Percentiles rank a stretch among this genome's conserved stretches.
phyloP scores from a whole-genome alignment of 2,329 filamentous ascomycete genomes.

The Sphaerulina vaccinii region DNA sequence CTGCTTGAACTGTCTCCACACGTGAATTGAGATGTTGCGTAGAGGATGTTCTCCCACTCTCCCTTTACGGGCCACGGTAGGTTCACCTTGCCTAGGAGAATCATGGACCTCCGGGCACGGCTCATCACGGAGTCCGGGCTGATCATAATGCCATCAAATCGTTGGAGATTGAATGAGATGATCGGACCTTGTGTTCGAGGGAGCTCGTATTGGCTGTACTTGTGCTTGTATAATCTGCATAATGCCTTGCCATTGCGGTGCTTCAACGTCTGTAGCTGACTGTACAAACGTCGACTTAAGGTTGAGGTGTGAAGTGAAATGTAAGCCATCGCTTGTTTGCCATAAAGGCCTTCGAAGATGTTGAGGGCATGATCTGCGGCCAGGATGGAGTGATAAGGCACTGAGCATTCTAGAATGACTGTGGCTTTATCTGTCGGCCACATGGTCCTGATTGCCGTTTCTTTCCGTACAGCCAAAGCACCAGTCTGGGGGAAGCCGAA shows the following conservation, averaged over 20 bases:
- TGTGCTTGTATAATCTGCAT: background rate
- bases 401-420: background rate
- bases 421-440: background rate
- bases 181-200: background rate
- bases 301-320: background rate
- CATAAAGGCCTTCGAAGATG: background rate
- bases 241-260: background rate
- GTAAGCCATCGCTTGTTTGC: background rate
- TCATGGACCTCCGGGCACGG: no score
- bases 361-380: background rate
- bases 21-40: no score
- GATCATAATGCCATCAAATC: no score
- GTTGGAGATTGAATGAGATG: background rate
- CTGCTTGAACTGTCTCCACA: no score
- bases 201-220: background rate
- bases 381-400: background rate
- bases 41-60: no score
- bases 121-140: no score
- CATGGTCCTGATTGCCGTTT: background rate
- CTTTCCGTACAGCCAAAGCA: background rate
- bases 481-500: background rate
- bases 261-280: background rate
- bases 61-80: no score
- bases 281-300: background rate
- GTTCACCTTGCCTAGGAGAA: no score